These are phyloP conservation scores for Thielaviopsis punctulata DNA, from an alignment of 2,329 filamentous ascomycete genomes.

Conservation along the genomic window DNA sequence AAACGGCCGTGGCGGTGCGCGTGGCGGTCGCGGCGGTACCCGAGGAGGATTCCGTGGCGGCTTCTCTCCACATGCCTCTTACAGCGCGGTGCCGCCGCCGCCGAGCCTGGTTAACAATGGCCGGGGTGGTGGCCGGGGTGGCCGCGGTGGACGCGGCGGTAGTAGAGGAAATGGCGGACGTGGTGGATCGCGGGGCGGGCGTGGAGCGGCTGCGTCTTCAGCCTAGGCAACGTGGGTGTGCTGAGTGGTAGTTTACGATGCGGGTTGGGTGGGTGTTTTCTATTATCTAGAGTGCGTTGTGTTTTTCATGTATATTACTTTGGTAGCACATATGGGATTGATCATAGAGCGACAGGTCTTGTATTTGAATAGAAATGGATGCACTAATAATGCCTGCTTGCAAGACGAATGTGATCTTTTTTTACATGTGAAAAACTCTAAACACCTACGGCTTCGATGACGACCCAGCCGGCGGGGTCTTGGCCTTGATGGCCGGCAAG, in stretches of 20 bases:
- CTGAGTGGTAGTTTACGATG: conserved; percentile 8
- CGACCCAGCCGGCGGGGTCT: conserved; percentile 17
- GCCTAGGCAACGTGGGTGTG: conserved; percentile 10
- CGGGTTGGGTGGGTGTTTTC: background rate
- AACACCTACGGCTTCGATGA: background rate
- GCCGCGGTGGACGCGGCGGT: conserved; percentile 22
- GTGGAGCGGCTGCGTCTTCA: background rate
- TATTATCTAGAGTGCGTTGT: background rate
- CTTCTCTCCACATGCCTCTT: conserved; percentile 17
- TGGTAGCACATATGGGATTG: conserved; percentile 1
- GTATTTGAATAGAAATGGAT: no score
- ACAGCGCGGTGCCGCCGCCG: conserved; percentile 40
- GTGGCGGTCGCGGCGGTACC: conserved; percentile 16
- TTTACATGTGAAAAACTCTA: background rate
- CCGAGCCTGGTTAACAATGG: conserved; percentile 34
- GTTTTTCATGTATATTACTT: background rate
- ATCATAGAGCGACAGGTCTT: no score
- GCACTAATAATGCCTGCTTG: no score
- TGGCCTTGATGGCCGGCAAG: conserved; percentile 49
- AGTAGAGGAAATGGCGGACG: conserved; percentile 16
- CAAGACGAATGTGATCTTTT: no score
- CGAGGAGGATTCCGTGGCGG: conserved; percentile 9
- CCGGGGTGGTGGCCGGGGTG: conserved; percentile 21
- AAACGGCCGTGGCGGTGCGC: conserved; percentile 13
- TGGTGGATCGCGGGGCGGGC: conserved; percentile 14